Conservation (phyloP, 148 eudicot genomes). For the Persicaria maculosa region DNA sequence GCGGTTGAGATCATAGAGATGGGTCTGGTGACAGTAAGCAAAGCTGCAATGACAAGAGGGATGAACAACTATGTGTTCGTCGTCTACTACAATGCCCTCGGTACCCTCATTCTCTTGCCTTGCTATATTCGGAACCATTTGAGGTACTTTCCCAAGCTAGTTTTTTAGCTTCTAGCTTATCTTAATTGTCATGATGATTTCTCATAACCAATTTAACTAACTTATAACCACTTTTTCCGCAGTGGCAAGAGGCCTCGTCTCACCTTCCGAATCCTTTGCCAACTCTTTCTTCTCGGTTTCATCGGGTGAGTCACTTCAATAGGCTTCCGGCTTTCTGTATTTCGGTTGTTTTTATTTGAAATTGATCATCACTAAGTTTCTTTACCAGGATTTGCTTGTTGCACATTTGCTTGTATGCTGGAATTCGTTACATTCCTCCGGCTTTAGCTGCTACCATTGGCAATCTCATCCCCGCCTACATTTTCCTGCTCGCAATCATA, state of each 20-base stretch:
- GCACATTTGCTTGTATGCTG: conserved; percentile 46
- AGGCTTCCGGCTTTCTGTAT: neutral
- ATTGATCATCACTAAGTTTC: neutral
- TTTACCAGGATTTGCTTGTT: conserved; percentile 43
- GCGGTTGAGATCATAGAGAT: conserved; percentile 40
- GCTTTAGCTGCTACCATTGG: conserved; percentile 58
- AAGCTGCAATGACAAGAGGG: conserved; percentile 54
- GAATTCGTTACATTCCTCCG: conserved; percentile 56
- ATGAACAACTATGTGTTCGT: conserved; percentile 51
- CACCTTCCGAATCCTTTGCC: conserved; percentile 35
- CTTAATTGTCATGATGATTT: neutral
- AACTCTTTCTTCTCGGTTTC: conserved; percentile 47
- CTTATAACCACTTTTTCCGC: neutral
- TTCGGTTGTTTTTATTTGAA: neutral
- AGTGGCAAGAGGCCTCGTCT: conserved; percentile 40
- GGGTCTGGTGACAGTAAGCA: conserved; percentile 41
- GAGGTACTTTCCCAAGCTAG: conserved; percentile 20
- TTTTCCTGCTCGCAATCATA: conserved; percentile 54
- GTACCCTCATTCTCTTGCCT: conserved; percentile 44
- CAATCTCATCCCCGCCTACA: conserved; percentile 53
- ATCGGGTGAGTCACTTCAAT: conserved; percentile 35
- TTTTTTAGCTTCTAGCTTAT: neutral
- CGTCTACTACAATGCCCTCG: conserved; percentile 53
- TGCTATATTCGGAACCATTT: neutral
- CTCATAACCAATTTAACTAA: neutral